Evolutionary conservation across 495 filamentous ascomycete genomes (phyloP), one percentile per base, ranked within the genome.

Genomic region (Clavariopsis aquatica): DNA sequence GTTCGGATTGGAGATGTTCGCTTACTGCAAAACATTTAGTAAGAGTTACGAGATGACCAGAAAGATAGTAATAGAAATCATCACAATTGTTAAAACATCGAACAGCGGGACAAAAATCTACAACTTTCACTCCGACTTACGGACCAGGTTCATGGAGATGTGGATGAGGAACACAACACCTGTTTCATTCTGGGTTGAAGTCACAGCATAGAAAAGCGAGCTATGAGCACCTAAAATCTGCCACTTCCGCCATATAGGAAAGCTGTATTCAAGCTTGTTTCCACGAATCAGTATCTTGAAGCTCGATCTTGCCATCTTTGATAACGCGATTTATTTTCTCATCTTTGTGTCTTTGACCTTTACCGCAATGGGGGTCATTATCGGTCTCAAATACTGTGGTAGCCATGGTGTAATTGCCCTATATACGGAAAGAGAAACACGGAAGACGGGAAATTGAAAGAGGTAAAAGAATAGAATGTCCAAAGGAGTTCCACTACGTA

Each of bases 71-170:
- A n/a, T n/a, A n/a, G n/a, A n/a, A n/a, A n/a, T n/a, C n/a, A n/a
- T n/a, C n/a, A n/a, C n/a, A n/a, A n/a, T n/a, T n/a, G n/a, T n/a
- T n/a, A n/a, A n/a, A n/a, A n/a, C n/a, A n/a, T n/a, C n/a, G n/a
- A n/a, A n/a, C n/a, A n/a, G n/a, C n/a, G n/a, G n/a, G n/a, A n/a
- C n/a, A n/a, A n/a, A n/a, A n/a, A n/a, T n/a, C n/a, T n/a, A n/a
- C n/a, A n/a, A n/a, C n/a, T n/a, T n/a, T n/a, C n/a, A n/a, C n/a
- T n/a, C n/a, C n/a, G n/a, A n/a, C n/a, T n/a, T n/a, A n/a, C n/a
- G n/a, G n/a, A n/a, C n/a, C n/a, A 84, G 81, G 65, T 85, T 85
- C 77, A 85, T 86, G 19, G 78, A 83, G 43, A 78, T 77, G 60
- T 86, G 83, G 24, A 85, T 84, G 45, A 77, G 52, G 69, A 83